Evolutionary conservation across 805 yeast species (phyloP), one percentile per base, ranked within the genome.

Genomic region (Metschnikowia chrysomelidarum): DNA sequence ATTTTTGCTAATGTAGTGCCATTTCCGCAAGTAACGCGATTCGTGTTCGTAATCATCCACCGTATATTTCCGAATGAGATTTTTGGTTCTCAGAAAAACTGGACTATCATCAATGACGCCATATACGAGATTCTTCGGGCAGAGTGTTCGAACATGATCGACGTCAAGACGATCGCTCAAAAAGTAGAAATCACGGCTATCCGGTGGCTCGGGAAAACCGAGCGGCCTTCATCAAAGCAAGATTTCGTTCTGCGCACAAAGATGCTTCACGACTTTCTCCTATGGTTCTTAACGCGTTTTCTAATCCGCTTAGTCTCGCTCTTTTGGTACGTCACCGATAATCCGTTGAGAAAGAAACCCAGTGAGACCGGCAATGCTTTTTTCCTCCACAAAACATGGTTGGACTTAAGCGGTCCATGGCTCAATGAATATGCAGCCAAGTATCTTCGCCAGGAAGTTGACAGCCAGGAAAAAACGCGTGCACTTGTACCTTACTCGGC

Each of bases 321-420:
- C 0, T 76, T 75, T 49, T 88, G 87, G 62, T 80, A 84, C 51
- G 79, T 82, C 4, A 80, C 93, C 0, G 83, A 80, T 30, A 37
- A 53, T 18, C 33, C 36, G 7, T 14, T 18, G n/a, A 21, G 19
- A 9, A 8, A 9, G 2, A 30, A 5, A 5, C 21, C 23, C 3
- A 12, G 27, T 13, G 52, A 63, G 0, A 57, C 53, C 7, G 57
- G 59, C 4, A 39, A 76, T 0, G 34, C 67, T 0, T 85, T 65
- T 50, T 85, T 73, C 48, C 68, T 80, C 12, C 87, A 79, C 35
- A 64, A 60, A 16, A 56, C 63, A 1, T 87, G 95, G 95, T 51
- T 46, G 7, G 27, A 28, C 22, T 56, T 73, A 12, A 62, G 76
- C 2, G 47, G 47, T 9, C 57, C 58, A 1, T 82, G 72, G 62